Base-by-base conservation (phyloP, 2,329 filamentous ascomycete species). In the Aspergillus carbonarius region DNA sequence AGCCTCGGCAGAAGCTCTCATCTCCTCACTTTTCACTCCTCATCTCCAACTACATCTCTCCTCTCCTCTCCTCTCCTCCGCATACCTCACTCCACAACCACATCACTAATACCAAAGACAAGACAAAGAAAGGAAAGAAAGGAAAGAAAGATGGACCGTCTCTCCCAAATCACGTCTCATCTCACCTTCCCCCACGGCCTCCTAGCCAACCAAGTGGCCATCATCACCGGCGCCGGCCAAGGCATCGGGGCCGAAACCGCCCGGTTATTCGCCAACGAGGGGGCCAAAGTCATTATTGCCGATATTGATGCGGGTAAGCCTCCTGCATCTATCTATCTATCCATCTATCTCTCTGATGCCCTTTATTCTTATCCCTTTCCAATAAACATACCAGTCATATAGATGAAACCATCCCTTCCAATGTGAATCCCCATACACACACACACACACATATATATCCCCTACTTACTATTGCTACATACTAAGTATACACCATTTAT, bases 211-310 rank as follows among this genome's bases (percentile, higher is more conserved):
- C 91, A 96, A 73, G 86, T 89, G 15, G 92, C 92, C 69, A 96
- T 96, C 74, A 89, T 96, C 73, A 96, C 92, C 2, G 91, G 92
- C 46, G 87, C 88, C 17, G 91, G 90, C 8, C 91, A 96, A 74
- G 92, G 92, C 60, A 96, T 96, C 72, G 92, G 92, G 23, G 92
- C 91, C 27, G 92, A 96, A 77, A 83, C 88, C 32, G 92, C 92
- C 7, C 83, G 87, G 9, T 78, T 96, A 3, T 96, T 96, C 69
- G 91, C 91, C 12, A 93, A 92, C 60, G 91, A 96, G 76, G 92
- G 92, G 23, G 91, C 92, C 15, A 92, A 88, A 72, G 91, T 96
- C 0, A 81, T 96, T 10, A 81, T 96, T 47, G 88, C 90, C 23
- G 92, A 96, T 76, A 91, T 96, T 60, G 92, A 96, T 75, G 84